phyloP scores from a whole-genome alignment of 2,329 filamentous ascomycete genomes.

The Trichophyton benhamiae region DNA sequence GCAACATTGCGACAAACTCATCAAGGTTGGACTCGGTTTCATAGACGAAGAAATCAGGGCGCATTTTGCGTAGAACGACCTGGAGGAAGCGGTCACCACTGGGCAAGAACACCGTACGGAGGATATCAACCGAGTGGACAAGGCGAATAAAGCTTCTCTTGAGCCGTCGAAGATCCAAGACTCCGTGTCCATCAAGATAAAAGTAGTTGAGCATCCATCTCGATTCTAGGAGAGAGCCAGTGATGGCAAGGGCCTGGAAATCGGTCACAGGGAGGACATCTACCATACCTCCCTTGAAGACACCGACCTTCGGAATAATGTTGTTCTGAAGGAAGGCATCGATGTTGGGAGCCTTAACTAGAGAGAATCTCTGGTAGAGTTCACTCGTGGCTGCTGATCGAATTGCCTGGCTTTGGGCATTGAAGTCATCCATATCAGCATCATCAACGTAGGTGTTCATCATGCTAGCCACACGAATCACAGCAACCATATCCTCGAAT shows the following conservation, averaged over 20 bases:
- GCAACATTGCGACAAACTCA: slow-evolving; percentile 42
- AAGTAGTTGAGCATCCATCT: slow-evolving; percentile 52
- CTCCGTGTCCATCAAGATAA: slow-evolving; percentile 42
- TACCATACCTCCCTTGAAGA: slow-evolving; percentile 36
- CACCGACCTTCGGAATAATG: slow-evolving; percentile 37
- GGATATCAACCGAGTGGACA: slow-evolving; percentile 49
- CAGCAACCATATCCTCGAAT: slow-evolving; percentile 29
- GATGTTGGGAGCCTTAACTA: slow-evolving; percentile 16
- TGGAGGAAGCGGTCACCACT: slow-evolving; percentile 41
- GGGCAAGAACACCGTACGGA: slow-evolving; percentile 53
- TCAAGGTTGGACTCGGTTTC: slow-evolving; percentile 42
- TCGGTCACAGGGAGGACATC: slow-evolving; percentile 44
- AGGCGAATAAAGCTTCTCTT: slow-evolving; percentile 37
- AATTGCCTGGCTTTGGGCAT: slow-evolving; percentile 5
- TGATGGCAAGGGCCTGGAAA: slow-evolving; percentile 47
- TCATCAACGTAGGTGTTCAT: slow-evolving; percentile 10
- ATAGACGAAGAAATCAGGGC: slow-evolving; percentile 38
- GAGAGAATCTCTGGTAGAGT: slow-evolving; percentile 12
- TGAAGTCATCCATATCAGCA: slow-evolving; percentile 3
- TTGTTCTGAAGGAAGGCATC: slow-evolving; percentile 31
- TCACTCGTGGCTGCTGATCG: slow-evolving; percentile 10
- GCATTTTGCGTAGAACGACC: slow-evolving; percentile 46
- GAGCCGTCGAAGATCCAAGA: slow-evolving; percentile 38
- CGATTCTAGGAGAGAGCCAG: slow-evolving; percentile 43
- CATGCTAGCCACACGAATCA: slow-evolving; percentile 15